These are phyloP conservation scores for Arabidopsis arenosa DNA, from an alignment of 345 rosid genomes.

Conservation along the genomic window DNA sequence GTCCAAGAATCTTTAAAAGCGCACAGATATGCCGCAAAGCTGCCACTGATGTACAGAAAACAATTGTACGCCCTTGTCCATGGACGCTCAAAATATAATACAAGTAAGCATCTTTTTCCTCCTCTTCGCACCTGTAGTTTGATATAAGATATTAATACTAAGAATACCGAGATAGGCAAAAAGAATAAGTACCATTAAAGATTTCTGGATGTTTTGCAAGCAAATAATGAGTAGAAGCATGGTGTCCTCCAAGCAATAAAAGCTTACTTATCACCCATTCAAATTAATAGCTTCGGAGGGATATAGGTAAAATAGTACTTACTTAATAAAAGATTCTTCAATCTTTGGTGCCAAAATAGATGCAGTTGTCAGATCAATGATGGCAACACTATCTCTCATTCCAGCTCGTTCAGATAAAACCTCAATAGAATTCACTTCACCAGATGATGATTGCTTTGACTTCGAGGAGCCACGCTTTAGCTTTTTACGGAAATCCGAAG, in stretches of 20 bases:
- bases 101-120: slow-evolving; percentile 86
- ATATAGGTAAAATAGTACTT: slow-evolving; percentile 14
- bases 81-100: slow-evolving; percentile 88
- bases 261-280: neutral
- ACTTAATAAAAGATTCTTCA: slow-evolving; percentile 66
- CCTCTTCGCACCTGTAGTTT: slow-evolving; percentile 79
- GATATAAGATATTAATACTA: slow-evolving; percentile 30
- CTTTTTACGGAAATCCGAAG: slow-evolving; percentile 93
- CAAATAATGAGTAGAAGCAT: slow-evolving; percentile 31
- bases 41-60: slow-evolving; percentile 95
- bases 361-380: slow-evolving; percentile 85
- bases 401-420: slow-evolving; percentile 88
- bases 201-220: slow-evolving; percentile 8
- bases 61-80: slow-evolving; percentile 93
- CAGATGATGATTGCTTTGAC: slow-evolving; percentile 64
- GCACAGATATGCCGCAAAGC: slow-evolving; percentile 90
- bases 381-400: slow-evolving; percentile 81
- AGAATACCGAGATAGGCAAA: slow-evolving; percentile 26
- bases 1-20: slow-evolving; percentile 73
- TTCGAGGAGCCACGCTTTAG: slow-evolving; percentile 70
- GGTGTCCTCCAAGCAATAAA: slow-evolving; percentile 3
- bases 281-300: neutral
- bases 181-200: slow-evolving; percentile 23
- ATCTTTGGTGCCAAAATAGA: slow-evolving; percentile 75
- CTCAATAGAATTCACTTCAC: slow-evolving; percentile 81